phyloP scores from a whole-genome alignment of 768 basidiomycete species.

The Tylopilus felleus region DNA sequence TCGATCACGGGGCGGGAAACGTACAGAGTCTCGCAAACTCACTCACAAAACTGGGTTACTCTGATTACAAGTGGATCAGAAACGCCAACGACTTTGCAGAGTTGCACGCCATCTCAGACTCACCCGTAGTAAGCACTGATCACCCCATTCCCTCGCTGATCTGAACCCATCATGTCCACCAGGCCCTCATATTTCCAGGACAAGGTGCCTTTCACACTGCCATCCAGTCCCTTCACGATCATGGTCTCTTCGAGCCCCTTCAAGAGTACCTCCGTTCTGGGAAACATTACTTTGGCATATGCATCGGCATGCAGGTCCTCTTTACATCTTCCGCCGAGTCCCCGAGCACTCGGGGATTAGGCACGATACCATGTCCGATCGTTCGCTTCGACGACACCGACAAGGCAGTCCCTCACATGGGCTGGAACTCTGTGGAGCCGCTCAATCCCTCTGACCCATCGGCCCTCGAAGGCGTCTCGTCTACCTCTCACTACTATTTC shows the following conservation, averaged over 20 bases:
- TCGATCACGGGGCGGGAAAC: constrained; percentile 97
- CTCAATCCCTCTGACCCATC: constrained; percentile 41
- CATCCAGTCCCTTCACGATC: constrained; percentile 65
- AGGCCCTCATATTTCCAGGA: constrained; percentile 96
- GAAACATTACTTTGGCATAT: constrained; percentile 94
- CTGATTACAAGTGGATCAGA: constrained; percentile 82
- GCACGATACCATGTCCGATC: constrained; percentile 79
- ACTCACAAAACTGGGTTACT: constrained; percentile 74
- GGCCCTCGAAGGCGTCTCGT: constrained; percentile 45
- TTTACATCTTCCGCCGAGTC: constrained; percentile 86
- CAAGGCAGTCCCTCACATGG: constrained; percentile 96
- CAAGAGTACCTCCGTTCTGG: constrained; percentile 81
- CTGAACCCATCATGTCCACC: constrained; percentile 13
- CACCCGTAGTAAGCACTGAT: constrained; percentile 73
- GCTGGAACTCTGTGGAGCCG: constrained; percentile 83
- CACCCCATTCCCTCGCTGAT: constrained; percentile 6
- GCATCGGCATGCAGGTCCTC: constrained; percentile 97
- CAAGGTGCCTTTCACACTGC: constrained; percentile 93
- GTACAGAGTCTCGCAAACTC: constrained; percentile 94
- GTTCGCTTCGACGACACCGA: constrained; percentile 62
- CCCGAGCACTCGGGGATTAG: constrained; percentile 64
- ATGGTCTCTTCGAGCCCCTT: constrained; percentile 78
- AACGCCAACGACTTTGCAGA: constrained; percentile 76
- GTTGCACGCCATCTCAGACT: constrained; percentile 16
- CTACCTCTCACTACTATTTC: constrained; percentile 84